Base-by-base conservation (phyloP, 2,329 filamentous ascomycete species). In the Calonectria naviculata region DNA sequence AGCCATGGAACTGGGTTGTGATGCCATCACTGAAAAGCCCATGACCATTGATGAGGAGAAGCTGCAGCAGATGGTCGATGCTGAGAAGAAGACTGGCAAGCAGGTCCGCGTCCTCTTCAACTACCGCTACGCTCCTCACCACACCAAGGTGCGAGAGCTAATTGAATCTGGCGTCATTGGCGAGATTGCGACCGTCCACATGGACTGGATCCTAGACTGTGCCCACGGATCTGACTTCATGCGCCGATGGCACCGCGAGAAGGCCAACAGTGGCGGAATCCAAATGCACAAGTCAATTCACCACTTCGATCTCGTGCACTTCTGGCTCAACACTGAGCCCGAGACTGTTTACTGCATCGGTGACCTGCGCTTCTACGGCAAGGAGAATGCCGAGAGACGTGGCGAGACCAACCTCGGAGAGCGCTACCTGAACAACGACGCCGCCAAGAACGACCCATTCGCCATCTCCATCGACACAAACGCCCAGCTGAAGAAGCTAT, bases 201-300 rank as follows among this genome's bases (percentile, higher is more conserved):
- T 92, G 73, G 89, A 91, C 79, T 92, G 90, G 90, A 85, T 91
- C 78, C 86, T 92, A 28, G 89, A 92, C 78, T 91, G 89, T 5
- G 85, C 86, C 4, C 90, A 91, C 76, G 89, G 89, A 9, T 88
- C 89, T 1, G 89, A 92, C 75, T 91, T 90, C 79, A 90, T 91
- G 81, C 88, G 90, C 5, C 88, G 90, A 9, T 92, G 90, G 90
- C 89, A 92, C 77, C 86, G 89, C 1, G 87, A 91, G 75, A 89
- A 89, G 81, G 83, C 84, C 24, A 92, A 91, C 77, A 89, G 86
- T 61, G 90, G 90, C 10, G 89, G 89, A 1, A 81, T 92, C 28
- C 83, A 91, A 3, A 89, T 92, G 71, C 90, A 92, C 81, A 92
- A 92, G 78, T 89, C 88, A 12, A 92, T 89, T 19, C 90, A 92